Conservation (phyloP, 805 yeast genomes). For the Candida awuae region DNA sequence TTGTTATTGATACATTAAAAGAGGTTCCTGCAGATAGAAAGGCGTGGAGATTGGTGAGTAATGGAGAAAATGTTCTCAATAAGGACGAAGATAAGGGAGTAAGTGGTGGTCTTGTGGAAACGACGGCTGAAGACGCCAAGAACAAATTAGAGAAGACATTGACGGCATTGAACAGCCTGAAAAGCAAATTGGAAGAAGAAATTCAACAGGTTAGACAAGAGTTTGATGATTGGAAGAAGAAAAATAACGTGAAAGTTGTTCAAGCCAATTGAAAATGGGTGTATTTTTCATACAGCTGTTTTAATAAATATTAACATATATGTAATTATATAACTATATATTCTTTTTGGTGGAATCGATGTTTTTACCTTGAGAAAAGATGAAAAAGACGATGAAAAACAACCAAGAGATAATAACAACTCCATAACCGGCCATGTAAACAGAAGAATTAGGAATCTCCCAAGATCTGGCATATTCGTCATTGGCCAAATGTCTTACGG, state of each 20-base stretch:
- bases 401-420: constrained; percentile 73
- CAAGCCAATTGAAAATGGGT: constrained; percentile 15
- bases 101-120: constrained; percentile 60
- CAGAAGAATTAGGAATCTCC: constrained; percentile 91
- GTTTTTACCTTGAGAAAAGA: constrained; percentile 29
- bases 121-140: constrained; percentile 67
- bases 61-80: constrained; percentile 26
- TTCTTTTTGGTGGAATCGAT: constrained; percentile 17
- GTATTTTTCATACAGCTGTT: background rate
- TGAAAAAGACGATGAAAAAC: constrained; percentile 59
- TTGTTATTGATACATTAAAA: constrained; percentile 52
- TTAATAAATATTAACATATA: background rate
- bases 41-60: constrained; percentile 91
- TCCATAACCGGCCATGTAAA: constrained; percentile 65
- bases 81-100: background rate
- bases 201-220: constrained; percentile 32
- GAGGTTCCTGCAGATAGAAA: constrained; percentile 52
- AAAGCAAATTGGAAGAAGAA: constrained; percentile 33
- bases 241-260: constrained; percentile 43
- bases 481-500: constrained; percentile 90
- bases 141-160: constrained; percentile 53
- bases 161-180: constrained; percentile 37
- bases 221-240: constrained; percentile 42
- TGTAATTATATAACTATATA: constrained; percentile 1
- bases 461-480: constrained; percentile 91